Conservation (phyloP, 768 basidiomycete species). For the Cubamyces lactineus region DNA sequence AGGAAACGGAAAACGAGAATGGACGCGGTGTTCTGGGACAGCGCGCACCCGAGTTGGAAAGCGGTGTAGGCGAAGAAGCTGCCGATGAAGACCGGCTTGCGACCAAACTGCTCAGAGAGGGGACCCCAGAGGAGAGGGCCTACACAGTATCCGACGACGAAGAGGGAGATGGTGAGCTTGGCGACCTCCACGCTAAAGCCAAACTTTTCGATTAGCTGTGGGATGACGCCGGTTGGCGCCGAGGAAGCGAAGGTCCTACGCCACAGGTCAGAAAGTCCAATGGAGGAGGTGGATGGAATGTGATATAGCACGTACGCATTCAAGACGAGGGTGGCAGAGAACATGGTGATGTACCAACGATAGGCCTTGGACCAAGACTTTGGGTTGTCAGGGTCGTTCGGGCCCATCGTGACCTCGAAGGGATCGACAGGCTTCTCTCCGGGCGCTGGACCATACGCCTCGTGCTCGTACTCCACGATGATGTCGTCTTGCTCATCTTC, state of each 20-base stretch:
- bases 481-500: conserved; percentile 20
- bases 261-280: conserved; percentile 43
- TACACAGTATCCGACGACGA: conserved; percentile 67
- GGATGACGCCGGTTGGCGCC: conserved; percentile 54
- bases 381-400: conserved; percentile 31
- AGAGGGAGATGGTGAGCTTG: conserved; percentile 60
- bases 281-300: not conserved
- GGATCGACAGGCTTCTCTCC: conserved; percentile 33
- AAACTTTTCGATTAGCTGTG: conserved; percentile 49
- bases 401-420: conserved; percentile 31
- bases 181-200: conserved; percentile 54
- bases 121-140: conserved; percentile 66
- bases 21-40: conserved; percentile 61
- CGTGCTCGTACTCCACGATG: conserved; percentile 28
- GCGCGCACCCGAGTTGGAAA: conserved; percentile 66
- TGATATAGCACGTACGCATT: conserved; percentile 39
- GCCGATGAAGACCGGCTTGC: conserved; percentile 27
- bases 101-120: conserved; percentile 45
- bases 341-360: conserved; percentile 34
- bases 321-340: conserved; percentile 29
- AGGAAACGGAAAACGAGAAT: conserved; percentile 73
- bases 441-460: conserved; percentile 30
- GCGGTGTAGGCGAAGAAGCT: conserved; percentile 61
- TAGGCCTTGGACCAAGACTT: conserved; percentile 26
- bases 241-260: conserved; percentile 65